Conservation (phyloP, 352 stramenopile genomes). For the Globisporangium spinosum region DNA sequence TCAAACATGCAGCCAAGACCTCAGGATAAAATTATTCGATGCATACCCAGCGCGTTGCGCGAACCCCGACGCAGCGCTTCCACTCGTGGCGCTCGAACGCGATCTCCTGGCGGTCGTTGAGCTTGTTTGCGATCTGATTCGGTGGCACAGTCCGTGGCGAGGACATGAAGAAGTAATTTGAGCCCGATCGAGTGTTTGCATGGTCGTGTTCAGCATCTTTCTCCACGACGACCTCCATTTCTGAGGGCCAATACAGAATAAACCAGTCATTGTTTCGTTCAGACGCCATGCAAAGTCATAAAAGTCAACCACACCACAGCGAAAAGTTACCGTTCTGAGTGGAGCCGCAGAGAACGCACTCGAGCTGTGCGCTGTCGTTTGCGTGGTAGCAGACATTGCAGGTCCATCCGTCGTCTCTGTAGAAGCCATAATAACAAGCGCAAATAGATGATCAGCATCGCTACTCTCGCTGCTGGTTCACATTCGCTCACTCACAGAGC, state of each 20-base stretch:
- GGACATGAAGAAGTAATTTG: conserved; percentile 32
- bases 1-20: too few species aligned
- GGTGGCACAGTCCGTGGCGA: conserved; percentile 24
- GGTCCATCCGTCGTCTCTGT: conserved; percentile 41
- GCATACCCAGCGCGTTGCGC: conserved; percentile 15
- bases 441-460: conserved; percentile 1
- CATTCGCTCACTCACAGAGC: not conserved
- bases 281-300: not conserved
- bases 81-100: conserved; percentile 59
- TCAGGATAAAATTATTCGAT: not conserved
- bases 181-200: conserved; percentile 17
- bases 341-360: conserved; percentile 56
- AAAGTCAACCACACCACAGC: not conserved
- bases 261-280: not conserved
- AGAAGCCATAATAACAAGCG: not conserved
- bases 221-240: conserved; percentile 8
- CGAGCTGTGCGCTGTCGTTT: conserved; percentile 43
- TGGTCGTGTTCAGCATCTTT: not conserved
- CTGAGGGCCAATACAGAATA: not conserved
- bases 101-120: conserved; percentile 52
- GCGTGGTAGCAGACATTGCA: conserved; percentile 54
- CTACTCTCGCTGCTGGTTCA: not conserved
- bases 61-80: conserved; percentile 51
- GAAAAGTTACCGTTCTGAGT: conserved; percentile 27
- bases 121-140: conserved; percentile 13